Evolutionary conservation across 331 rosid species (phyloP), one percentile per base, ranked within the genome.

Genomic region (Malus hybrid): DNA sequence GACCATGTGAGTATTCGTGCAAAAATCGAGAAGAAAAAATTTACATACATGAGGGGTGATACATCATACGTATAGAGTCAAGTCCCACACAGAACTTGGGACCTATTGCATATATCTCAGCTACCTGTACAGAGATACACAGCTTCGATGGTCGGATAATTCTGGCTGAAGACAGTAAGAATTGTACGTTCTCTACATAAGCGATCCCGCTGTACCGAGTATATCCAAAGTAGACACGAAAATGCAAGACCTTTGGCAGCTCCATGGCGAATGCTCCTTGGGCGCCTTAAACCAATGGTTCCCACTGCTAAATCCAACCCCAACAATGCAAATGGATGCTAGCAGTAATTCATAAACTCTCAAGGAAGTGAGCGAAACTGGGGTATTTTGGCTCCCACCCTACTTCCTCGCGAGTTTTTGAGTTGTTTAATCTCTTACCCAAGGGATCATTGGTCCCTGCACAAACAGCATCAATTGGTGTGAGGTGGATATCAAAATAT

Each of bases 321-420:
- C 68, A 19, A 22, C 6, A 32, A 69, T 24, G 76, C 28, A 48
- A 44, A 63, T 74, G 29, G n/a, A 65, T 28, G 74, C 12, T 57
- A 33, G 58, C 67, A 68, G 16, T 33, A 42, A 7, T 71, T 92
- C 84, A 78, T 33, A 88, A 32, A 80, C 79, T 86, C 79, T 83
- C 96, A 44, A 90, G 91, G 80, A 93, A 93, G 72, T 84, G 81
- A 24, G 85, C 44, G 58, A 93, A 93, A 78, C 95, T 89, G 10
- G 88, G 72, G 86, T 93, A 93, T 85, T 87, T 93, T 3, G 98
- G 98, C 79, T 89, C 91, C 98, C 98, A 93, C 29, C 95, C 95
- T 26, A 89, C 30, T 80, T 89, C 88, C 50, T 84, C 79, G 18
- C 98, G 90, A 26, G 95, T 86, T 82, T 71, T 93, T 6, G 86